Base-by-base conservation (phyloP, 306 rosid species). In the Acacia crassicarpa region DNA sequence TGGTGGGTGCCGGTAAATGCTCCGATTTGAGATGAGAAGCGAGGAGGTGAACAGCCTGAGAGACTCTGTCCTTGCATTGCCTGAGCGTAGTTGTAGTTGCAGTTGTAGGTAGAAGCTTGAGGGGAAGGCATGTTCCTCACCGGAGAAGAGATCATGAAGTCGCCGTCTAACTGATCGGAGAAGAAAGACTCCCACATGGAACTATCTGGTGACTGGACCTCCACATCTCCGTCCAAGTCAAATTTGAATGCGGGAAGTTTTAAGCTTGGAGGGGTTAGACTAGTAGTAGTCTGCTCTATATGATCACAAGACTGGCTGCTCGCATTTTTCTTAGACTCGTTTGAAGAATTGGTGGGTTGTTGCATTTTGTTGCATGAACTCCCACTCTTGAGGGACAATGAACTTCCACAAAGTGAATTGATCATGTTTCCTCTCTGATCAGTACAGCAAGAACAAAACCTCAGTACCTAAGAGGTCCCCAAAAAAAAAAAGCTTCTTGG, bases 61-160 rank as follows among this genome's bases (percentile, higher is more conserved):
- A 90, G 84, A n/a, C 87, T 81, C 80, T 91, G 94, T 0, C 83
- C 78, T 20, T 87, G 93, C 90, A 91, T 83, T 72, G 83, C 89
- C 25, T 92, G 91, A 74, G 82, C 87, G 75, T 85, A 88, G 40
- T 87, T 90, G 59, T 88, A 84, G 72, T 83, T 89, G 78, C 85
- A 82, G 75, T 84, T 86, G 67, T 82, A 88, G 20, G 84, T 15
- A 23, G 89, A 82, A 35, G 83, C 33, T 54, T 85, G 93, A 1
- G 94, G 93, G 0, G 97, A 92, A 8, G 93, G 84, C 48, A 85
- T 33, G n/a, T 89, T 91, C 54, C 91, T 89, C 68, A 91, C 90
- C 0, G 97, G 98, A 1, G 98, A 95, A n/a, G 91, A 81, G 56
- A 95, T 86, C 98, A 95, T 95, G 88, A 89, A 95, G 41, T 95